Conservation (phyloP, 345 rosid species). For the Populus simonii region DNA sequence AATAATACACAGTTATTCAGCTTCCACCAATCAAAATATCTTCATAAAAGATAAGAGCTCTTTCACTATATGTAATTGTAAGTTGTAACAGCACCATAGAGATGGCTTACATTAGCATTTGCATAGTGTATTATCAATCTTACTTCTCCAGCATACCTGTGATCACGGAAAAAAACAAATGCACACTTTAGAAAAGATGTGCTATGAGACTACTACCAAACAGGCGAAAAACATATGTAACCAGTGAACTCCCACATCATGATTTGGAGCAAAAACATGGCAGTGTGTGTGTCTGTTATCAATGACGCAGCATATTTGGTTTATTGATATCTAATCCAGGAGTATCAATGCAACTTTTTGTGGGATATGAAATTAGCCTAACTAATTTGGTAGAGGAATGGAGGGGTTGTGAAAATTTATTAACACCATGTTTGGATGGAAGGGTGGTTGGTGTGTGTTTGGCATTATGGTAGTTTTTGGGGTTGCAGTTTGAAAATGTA, state of each 20-base stretch:
- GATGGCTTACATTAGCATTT: conserved; percentile 52
- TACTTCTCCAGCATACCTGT: conserved; percentile 83
- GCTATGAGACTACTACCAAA: neutral
- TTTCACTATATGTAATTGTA: neutral
- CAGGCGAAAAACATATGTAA: neutral
- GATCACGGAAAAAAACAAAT: conserved; percentile 8
- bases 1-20: neutral
- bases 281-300: neutral
- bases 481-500: too few relatives aligned
- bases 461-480: too few relatives aligned
- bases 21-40: neutral
- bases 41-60: too few relatives aligned
- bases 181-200: neutral
- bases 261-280: neutral
- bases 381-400: neutral
- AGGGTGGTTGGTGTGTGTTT: too few relatives aligned
- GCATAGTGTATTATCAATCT: conserved; percentile 63
- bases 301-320: neutral
- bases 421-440: too few relatives aligned
- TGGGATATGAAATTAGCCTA: neutral
- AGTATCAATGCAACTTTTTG: neutral
- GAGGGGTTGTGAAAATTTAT: neutral
- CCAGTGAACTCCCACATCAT: neutral
- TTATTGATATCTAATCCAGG: neutral
- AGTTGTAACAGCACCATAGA: neutral